Base-by-base conservation (phyloP, 2,329 filamentous ascomycete genomes). In the Periconia digitata region DNA sequence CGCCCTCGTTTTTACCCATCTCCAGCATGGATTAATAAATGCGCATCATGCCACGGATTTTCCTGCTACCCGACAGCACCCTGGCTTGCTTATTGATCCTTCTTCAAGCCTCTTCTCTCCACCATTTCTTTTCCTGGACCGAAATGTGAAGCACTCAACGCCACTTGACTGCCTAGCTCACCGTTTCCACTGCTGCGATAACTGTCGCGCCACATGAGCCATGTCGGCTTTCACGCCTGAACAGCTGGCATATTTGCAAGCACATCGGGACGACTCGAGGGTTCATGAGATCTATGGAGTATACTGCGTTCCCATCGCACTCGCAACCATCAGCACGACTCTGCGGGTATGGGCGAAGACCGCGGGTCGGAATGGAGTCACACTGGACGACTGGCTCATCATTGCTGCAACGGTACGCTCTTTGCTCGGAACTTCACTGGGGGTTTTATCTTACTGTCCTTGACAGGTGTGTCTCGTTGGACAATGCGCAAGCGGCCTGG, bases 371-470 rank as follows among this genome's bases (percentile, higher is more conserved):
- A 69, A 67, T 36, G 66, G 66, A 10, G 64, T 67, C 43, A 63
- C 63, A 2, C 43, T 67, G 29, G 66, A 69, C 46, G 66, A 69
- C 49, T 67, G 65, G 42, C 46, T 69, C 6, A 67, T 67, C 37
- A 48, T 60, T 12, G 47, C 64, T 37, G 65, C 64, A 29, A 67
- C 65, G 22, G 62, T 66, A 66, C 35, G 59, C 27, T 18, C 17
- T 36, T 29, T 16, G 40, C 15, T 35, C 13, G n/a, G 23, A 36
- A 1, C 6, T 35, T 49, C 37, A 34, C 12, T 24, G 18, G 8
- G 27, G 3, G 27, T n/a, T n/a, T n/a, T n/a, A 45, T 16, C 36
- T 46, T 8, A 46, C 44, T 49, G 12, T 44, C 39, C 38, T 8
- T 18, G 40, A 12, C 50, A 66, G 63, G 51, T 64, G 41, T 69